These are phyloP conservation scores for Cladosporium phlei DNA, from an alignment of 2,329 filamentous ascomycete species.

Conservation along the genomic window DNA sequence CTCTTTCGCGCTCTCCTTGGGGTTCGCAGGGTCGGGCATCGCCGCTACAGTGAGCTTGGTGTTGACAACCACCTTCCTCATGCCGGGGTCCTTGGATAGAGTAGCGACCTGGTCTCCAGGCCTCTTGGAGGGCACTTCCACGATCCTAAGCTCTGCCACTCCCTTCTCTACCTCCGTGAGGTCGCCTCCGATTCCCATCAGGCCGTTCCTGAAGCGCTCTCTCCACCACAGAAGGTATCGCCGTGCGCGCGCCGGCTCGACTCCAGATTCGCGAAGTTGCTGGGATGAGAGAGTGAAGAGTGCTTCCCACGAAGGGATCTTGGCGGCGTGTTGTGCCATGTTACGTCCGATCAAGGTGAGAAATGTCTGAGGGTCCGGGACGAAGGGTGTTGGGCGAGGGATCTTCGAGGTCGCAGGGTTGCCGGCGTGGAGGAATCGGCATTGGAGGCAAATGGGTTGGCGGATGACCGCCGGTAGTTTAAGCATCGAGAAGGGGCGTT, in stretches of 20 bases:
- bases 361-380: constrained; percentile 81
- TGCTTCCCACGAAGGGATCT: constrained; percentile 85
- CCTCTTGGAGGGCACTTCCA: constrained; percentile 48
- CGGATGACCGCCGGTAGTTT: constrained; percentile 21
- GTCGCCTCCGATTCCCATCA: constrained; percentile 78
- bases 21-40: constrained; percentile 37
- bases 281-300: constrained; percentile 76
- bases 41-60: constrained; percentile 37
- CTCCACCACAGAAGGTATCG: constrained; percentile 85
- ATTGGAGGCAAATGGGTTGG: constrained; percentile 14
- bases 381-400: constrained; percentile 74
- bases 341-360: constrained; percentile 86
- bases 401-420: constrained; percentile 42
- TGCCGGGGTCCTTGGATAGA: constrained; percentile 51
- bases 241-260: constrained; percentile 78
- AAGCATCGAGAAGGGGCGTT: constrained; percentile 24
- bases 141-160: constrained; percentile 53
- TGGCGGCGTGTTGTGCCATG: constrained; percentile 73
- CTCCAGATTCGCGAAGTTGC: constrained; percentile 75
- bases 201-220: constrained; percentile 72
- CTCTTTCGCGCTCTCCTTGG: constrained; percentile 48
- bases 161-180: constrained; percentile 66
- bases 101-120: constrained; percentile 36
- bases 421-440: constrained; percentile 21
- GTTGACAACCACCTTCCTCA: constrained; percentile 57